Evolutionary conservation across 2,329 filamentous ascomycete genomes (phyloP), one percentile per base, ranked within the genome.

Genomic region (Monilinia laxa): DNA sequence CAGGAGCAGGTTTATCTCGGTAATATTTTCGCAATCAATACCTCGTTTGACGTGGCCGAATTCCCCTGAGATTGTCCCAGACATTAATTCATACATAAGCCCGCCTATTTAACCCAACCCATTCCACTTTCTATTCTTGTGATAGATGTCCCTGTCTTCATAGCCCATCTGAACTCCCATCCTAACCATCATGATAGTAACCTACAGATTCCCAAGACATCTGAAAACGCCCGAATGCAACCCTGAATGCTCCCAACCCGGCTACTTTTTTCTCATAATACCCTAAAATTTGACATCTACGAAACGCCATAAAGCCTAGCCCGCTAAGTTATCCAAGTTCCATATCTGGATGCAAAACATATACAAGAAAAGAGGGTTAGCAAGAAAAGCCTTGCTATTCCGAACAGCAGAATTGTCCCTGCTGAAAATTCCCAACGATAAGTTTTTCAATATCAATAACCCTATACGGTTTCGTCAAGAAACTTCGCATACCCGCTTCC

Each of bases 391-490:
- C 12, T 10, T 35, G 35, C 35, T 12, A 65, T 38, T 60, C 57
- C 31, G 18, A 65, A 55, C 47, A 66, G 14, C n/a, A 58, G 63
- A 65, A 58, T 45, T 23, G 3, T 4, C 18, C 53, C 14, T 63
- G 59, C 40, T 35, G 45, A 53, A 73, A 76, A 68, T 74, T 70
- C 55, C 75, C 69, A 23, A 74, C 51, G n/a, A 86, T 85, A 69
- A 85, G 75, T 63, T 79, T 77, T 74, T 85, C 82, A 66, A 86
- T 77, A 74, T 85, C 83, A 63, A 80, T 71, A 49, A 85, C 78
- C 72, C 83, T 83, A 71, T 83, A 85, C 2, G 84, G 84, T 71
- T 86, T 86, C 16, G 81, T 82, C 73, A 86, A 79, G 68, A 84
- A 84, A 0, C 82, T 83, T 67, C 80, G 81, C 83, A 86, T 85